Evolutionary conservation across 495 filamentous ascomycete genomes (phyloP).

Genomic region (Xylaria castorea): DNA sequence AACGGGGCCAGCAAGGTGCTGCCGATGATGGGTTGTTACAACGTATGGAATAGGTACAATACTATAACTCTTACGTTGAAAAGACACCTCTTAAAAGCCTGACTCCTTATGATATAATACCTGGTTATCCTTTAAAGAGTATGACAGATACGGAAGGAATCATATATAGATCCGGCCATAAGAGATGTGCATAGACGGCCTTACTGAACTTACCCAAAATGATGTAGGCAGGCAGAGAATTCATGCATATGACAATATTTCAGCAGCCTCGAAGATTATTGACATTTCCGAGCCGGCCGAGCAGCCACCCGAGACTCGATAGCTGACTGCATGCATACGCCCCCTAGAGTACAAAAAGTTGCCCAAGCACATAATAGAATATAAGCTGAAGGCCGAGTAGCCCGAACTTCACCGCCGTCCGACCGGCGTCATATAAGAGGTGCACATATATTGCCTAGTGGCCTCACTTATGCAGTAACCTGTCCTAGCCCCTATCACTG

Average conservation of each 20-base stretch:
- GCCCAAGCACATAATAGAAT: neutral
- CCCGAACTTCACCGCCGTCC: neutral
- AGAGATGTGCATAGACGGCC: neutral
- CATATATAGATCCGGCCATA: too few relatives aligned
- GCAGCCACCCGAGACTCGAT: neutral
- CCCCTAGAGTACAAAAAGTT: slow-evolving; percentile 18
- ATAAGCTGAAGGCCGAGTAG: slow-evolving; percentile 15
- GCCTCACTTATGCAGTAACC: slow-evolving; percentile 11
- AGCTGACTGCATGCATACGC: slow-evolving; percentile 23
- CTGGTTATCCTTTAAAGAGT: neutral
- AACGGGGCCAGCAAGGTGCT: neutral
- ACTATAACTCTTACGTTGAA: neutral
- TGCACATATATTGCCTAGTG: neutral
- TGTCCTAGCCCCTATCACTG: neutral
- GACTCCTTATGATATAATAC: neutral
- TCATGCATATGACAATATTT: neutral
- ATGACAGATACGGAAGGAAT: too few relatives aligned
- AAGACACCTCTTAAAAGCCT: neutral
- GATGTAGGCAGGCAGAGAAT: neutral
- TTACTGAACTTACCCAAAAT: neutral
- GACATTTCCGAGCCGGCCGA: slow-evolving; percentile 5
- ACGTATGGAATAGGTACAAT: neutral
- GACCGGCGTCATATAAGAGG: neutral
- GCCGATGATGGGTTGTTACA: neutral
- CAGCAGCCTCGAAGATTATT: neutral